Evolutionary conservation across 1,139 yeast genomes (phyloP), one percentile per base, ranked within the genome.

Genomic region (Kazachstania sp.): DNA sequence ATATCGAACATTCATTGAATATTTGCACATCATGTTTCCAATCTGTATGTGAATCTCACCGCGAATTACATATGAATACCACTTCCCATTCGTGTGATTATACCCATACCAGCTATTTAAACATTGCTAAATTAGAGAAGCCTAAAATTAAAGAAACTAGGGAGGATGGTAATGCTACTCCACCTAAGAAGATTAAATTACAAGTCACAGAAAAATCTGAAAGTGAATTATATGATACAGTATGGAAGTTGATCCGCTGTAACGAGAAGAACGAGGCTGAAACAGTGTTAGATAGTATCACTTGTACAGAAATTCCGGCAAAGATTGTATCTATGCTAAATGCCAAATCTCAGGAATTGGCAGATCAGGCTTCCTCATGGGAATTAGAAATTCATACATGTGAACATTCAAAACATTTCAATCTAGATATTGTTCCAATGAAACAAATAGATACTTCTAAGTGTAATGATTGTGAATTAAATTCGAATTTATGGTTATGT

Each of bases 401-500:
- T 64, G 76, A 72, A 39, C 98, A 92, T 64, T 78, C 90, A 0
- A 63, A 73, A 38, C 73, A 71, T 15, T 69, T 86, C 41, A 59
- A 68, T 40, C 16, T 37, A 6, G 20, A 16, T 11, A 19, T n/a
- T 11, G 16, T 45, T 6, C 42, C 39, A 7, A 9, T 13, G 3
- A 34, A 26, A 12, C 11, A 19, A 11, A 73, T 75, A 8, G 46
- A 51, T 26, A 19, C 40, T 35, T 60, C 79, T 15, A 46, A 52
- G 29, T 86, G 97, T 67, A 54, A 66, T 3, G 68, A 69, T 19
- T 90, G 97, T 68, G 92, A 79, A 0, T 70, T 90, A 52, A 66
- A 68, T 34, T 85, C 82, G 55, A 92, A 92, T 61, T 69, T 92
- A 44, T 92, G 99, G 99, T 74, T 92, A 20, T 92, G 99, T 70